Conservation (phyloP, 1,284 basidiomycete genomes). For the Meripilus lineatus region DNA sequence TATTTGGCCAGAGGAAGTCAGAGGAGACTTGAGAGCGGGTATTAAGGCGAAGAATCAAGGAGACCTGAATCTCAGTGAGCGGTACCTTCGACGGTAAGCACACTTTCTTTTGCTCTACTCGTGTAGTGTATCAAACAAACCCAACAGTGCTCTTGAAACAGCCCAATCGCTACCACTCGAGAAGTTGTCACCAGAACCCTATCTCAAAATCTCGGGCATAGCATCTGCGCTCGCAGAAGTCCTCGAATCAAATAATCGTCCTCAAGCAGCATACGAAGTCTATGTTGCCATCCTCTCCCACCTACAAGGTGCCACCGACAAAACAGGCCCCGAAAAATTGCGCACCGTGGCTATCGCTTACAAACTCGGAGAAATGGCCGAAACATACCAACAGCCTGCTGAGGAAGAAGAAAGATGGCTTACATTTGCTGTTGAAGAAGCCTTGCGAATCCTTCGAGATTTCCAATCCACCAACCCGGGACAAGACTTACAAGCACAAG, state of each 20-base stretch:
- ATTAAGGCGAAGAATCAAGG: constrained; percentile 59
- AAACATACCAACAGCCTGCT: constrained; percentile 30
- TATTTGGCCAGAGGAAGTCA: constrained; percentile 61
- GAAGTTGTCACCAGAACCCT: constrained; percentile 44
- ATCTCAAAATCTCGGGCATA: constrained; percentile 70
- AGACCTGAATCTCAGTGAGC: constrained; percentile 50
- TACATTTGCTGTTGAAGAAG: constrained; percentile 57
- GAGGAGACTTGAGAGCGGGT: constrained; percentile 58
- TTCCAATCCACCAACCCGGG: constrained; percentile 7
- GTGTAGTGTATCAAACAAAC: neutral
- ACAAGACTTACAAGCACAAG: constrained; percentile 12
- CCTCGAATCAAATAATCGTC: constrained; percentile 43
- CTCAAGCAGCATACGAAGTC: constrained; percentile 47
- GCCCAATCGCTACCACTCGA: constrained; percentile 46
- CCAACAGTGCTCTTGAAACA: constrained; percentile 56
- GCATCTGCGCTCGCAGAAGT: constrained; percentile 59
- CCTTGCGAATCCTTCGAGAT: constrained; percentile 35
- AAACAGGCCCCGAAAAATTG: constrained; percentile 40
- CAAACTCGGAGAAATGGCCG: constrained; percentile 60
- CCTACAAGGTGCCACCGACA: constrained; percentile 14
- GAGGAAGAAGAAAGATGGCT: constrained; percentile 58
- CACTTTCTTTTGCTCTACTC: neutral
- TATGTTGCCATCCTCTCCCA: constrained; percentile 40
- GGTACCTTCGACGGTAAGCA: constrained; percentile 51
- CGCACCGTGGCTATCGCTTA: constrained; percentile 61